phyloP scores from a whole-genome alignment of 1,139 yeast genomes.

The Zygosaccharomyces sapae region DNA sequence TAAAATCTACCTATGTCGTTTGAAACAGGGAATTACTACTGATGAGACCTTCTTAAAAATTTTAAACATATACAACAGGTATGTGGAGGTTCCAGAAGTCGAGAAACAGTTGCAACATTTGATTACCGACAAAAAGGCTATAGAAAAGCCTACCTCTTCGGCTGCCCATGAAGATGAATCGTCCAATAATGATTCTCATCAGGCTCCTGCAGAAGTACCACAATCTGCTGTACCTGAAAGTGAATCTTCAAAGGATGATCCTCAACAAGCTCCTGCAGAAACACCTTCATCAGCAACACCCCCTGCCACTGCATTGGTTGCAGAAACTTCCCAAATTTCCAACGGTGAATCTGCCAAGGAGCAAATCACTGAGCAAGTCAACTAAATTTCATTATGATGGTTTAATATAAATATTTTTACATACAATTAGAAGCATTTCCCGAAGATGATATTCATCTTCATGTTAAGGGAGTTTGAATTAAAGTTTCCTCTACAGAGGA shows the following conservation, averaged over 20 bases:
- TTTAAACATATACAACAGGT: conserved; percentile 47
- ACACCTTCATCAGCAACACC: neutral
- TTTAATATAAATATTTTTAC: neutral
- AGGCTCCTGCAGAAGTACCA: neutral
- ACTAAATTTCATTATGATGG: neutral
- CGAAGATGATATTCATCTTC: neutral
- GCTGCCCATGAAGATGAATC: neutral
- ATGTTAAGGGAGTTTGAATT: conserved; percentile 1
- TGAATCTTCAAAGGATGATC: conserved; percentile 59
- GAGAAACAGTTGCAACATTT: conserved; percentile 40
- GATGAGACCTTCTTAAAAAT: conserved; percentile 46
- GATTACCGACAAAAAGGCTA: conserved; percentile 37
- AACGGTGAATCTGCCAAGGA: neutral
- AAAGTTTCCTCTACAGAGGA: conserved; percentile 21
- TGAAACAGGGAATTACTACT: conserved; percentile 41
- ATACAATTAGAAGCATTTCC: neutral
- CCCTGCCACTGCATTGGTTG: neutral
- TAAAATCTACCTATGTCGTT: conserved; percentile 65
- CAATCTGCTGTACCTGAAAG: conserved; percentile 65
- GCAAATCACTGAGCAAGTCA: neutral
- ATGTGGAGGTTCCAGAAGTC: conserved; percentile 42
- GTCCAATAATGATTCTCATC: neutral
- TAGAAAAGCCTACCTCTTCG: conserved; percentile 22
- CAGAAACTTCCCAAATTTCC: neutral
- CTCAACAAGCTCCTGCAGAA: neutral